Base-by-base conservation (phyloP, 164 flowering plant species). In the Vitis rupestris region DNA sequence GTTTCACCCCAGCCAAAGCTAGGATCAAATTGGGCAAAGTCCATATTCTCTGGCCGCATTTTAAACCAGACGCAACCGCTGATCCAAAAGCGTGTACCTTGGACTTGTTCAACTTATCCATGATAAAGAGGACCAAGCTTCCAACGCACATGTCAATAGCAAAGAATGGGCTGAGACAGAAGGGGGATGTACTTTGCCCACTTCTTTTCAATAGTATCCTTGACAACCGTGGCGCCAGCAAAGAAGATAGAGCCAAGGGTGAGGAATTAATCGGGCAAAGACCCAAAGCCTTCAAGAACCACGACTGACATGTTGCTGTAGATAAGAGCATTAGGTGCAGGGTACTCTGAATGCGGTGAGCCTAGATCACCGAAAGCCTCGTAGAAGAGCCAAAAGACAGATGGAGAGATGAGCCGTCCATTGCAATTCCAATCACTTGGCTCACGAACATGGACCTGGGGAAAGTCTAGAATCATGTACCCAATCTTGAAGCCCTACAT, bases 401-500 rank as follows among this genome's bases (percentile, higher is more conserved):
- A 79, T 8, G 89, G 87, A 2, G 85, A 76, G 14, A 85, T 72
- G 1, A 83, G 27, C 68, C 83, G 1, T 87, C 87, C 85, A 82
- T 80, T 4, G 83, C 75, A 9, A 87, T 86, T 6, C 89, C 87
- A 15, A 82, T 72, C 0, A 83, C 60, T 72, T 86, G 86, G 67
- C 87, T 83, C 67, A 83, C 72, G 55, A 85, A 83, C 87, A 83
- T 29, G 89, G 27, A 82, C 16, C 84, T 64, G 0, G 89, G 1
- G 86, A 16, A 87, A 86, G 47, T 85, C 82, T 63, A 23, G 84
- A 8, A 85, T 86, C 69, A 83, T 49, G 72, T 83, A 85, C n/a
- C 87, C 86, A 11, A 87, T 83, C 70, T 86, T 86, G 75, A 86
- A 85, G 53, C 83, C 89, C 68, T 85, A 85, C 66, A 69, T 83